Evolutionary conservation across 345 rosid genomes (phyloP).

Genomic region (Anacardium occidentale): DNA sequence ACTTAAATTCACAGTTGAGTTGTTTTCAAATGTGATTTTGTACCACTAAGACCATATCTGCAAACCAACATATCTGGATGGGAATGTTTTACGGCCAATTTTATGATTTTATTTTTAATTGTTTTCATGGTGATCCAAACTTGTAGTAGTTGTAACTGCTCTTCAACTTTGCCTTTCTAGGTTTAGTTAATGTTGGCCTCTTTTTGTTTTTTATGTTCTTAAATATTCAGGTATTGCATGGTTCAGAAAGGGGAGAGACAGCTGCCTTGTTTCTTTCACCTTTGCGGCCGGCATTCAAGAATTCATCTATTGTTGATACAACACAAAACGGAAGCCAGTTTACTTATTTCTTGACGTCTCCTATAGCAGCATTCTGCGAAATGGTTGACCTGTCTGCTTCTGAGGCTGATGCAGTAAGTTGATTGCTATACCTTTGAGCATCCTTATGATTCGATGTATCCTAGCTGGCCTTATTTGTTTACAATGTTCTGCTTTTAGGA

Average conservation of each 20-base stretch:
- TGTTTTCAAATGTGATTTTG: neutral
- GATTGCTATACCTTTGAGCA: slow-evolving; percentile 1
- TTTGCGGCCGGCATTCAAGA: slow-evolving; percentile 54
- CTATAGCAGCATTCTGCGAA: slow-evolving; percentile 83
- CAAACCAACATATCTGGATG: neutral
- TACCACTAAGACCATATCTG: neutral
- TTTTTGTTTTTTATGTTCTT: slow-evolving; percentile 17
- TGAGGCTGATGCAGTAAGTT: slow-evolving; percentile 52
- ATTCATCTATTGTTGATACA: slow-evolving; percentile 38
- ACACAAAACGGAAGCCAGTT: slow-evolving; percentile 72
- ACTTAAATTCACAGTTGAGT: neutral
- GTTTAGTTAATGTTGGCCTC: slow-evolving; percentile 17
- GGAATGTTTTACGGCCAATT: neutral
- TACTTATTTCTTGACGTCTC: slow-evolving; percentile 86
- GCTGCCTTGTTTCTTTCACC: slow-evolving; percentile 92
- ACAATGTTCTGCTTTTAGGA: slow-evolving; percentile 42
- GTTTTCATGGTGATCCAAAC: neutral
- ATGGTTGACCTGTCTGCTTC: slow-evolving; percentile 60
- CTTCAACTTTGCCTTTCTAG: neutral
- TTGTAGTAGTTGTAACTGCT: neutral
- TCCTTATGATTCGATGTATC: slow-evolving; percentile 6
- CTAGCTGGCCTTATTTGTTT: slow-evolving; percentile 12
- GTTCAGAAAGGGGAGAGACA: slow-evolving; percentile 90
- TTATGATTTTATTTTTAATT: neutral
- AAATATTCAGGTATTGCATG: slow-evolving; percentile 65